Base-by-base conservation (phyloP, 148 eudicot species). In the Diospyros lotus region DNA sequence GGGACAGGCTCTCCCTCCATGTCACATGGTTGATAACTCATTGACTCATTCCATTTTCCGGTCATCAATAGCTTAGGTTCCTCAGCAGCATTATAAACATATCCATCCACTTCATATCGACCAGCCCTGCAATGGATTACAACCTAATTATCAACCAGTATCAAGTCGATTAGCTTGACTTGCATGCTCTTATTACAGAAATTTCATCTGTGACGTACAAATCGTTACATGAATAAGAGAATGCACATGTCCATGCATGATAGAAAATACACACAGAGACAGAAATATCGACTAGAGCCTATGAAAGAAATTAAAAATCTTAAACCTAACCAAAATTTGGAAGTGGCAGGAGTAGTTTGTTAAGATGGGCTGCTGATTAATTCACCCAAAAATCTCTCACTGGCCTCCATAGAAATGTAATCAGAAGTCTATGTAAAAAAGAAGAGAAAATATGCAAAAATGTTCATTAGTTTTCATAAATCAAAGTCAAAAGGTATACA, bases 71-170 rank as follows among this genome's bases (percentile, higher is more conserved):
- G 62, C 73, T 91, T 93, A 54, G 98, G 98, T 68, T 93, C 98
- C 77, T 93, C 98, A 45, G 82, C 84, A 67, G 94, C 82, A 81
- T 91, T 90, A 72, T 91, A 93, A 1, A 93, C 96, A 73, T 93
- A 93, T 77, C 98, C 98, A 80, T 93, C 98, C 60, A 93, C 94
- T 82, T 93, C 98, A 84, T 91, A 93, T 44, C 98, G 89, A 77
- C 91, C 91, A 75, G 98, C 89, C 52, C 98, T 93, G 82, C 78
- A 79, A 64, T 40, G 41, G 45, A 77, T 68, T 70, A 12, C 52
- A 28, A 76, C 4, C 13, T 5, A 73, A 9, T 73, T 50, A 73
- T 46, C 15, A 17, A 73, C 68, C 45, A 62, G 58, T 62, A 45
- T n/a, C 42, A 58, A 38, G 74, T 43, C 45, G 38, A 45, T 8